Conservation (phyloP, 345 rosid genomes). For the Toxicodendron radicans region DNA sequence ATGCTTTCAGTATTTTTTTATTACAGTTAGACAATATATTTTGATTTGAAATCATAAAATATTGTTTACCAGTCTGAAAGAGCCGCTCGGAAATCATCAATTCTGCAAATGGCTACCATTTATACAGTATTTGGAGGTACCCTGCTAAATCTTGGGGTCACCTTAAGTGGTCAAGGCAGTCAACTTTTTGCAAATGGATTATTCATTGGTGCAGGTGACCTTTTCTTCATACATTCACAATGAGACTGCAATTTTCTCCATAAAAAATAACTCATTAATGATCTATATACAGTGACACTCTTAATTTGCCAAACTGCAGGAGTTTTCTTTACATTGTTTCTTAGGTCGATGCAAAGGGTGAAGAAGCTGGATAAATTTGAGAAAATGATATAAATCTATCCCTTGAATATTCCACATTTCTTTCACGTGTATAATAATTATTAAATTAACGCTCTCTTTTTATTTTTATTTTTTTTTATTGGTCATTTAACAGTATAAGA, state of each 20-base stretch:
- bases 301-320: constrained; percentile 45
- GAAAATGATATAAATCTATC: constrained; percentile 72
- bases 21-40: neutral
- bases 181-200: constrained; percentile 70
- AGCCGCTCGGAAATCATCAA: constrained; percentile 80
- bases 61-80: constrained; percentile 70
- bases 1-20: neutral
- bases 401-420: neutral
- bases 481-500: neutral
- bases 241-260: neutral
- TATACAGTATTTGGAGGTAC: constrained; percentile 81
- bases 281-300: constrained; percentile 5
- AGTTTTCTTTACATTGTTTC: constrained; percentile 52
- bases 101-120: constrained; percentile 93
- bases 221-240: neutral
- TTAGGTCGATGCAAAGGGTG: constrained; percentile 80
- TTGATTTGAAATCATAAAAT: neutral
- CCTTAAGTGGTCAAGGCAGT: constrained; percentile 65
- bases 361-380: constrained; percentile 80
- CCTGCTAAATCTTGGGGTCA: constrained; percentile 77
- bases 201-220: constrained; percentile 79
- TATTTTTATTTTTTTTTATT: too few relatives aligned
- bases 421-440: neutral
- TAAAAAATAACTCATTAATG: neutral
- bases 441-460: neutral